These are phyloP conservation scores for Amoebophrya sp. DNA, from an alignment of 169 alveolate genomes.

Conservation along the genomic window DNA sequence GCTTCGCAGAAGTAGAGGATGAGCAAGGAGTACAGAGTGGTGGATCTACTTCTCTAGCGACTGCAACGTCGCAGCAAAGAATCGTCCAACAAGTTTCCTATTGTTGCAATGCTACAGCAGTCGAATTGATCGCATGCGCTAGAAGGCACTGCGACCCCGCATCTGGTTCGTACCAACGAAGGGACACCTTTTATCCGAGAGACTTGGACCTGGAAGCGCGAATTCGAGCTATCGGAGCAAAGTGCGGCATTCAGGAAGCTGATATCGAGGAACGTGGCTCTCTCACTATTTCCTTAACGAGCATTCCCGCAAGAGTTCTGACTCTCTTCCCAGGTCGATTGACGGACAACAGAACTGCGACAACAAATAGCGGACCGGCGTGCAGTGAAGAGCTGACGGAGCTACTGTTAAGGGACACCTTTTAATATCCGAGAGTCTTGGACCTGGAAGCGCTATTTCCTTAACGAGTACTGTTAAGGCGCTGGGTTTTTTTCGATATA, in stretches of 20 bases:
- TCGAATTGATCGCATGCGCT: neutral
- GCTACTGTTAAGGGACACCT: neutral
- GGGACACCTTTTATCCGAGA: neutral
- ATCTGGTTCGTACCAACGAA: neutral
- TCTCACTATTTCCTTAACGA: too few relatives aligned
- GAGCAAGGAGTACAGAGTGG: too few relatives aligned
- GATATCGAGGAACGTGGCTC: neutral
- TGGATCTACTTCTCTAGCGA: too few relatives aligned
- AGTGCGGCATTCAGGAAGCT: neutral
- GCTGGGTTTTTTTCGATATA: too few relatives aligned
- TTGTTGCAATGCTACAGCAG: neutral
- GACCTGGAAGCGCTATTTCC: neutral
- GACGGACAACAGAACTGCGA: too few relatives aligned
- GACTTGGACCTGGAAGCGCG: neutral
- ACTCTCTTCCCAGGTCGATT: too few relatives aligned
- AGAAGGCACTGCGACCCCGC: neutral
- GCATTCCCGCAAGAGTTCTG: too few relatives aligned
- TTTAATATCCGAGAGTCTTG: neutral
- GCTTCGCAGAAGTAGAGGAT: too few relatives aligned
- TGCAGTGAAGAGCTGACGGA: too few relatives aligned
- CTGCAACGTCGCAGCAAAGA: neutral
- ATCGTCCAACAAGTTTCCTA: neutral
- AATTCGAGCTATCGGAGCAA: neutral
- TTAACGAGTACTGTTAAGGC: too few relatives aligned
- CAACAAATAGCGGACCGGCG: too few relatives aligned